phyloP scores from a whole-genome alignment of 148 eudicot species.

The Fagopyrum esculentum region DNA sequence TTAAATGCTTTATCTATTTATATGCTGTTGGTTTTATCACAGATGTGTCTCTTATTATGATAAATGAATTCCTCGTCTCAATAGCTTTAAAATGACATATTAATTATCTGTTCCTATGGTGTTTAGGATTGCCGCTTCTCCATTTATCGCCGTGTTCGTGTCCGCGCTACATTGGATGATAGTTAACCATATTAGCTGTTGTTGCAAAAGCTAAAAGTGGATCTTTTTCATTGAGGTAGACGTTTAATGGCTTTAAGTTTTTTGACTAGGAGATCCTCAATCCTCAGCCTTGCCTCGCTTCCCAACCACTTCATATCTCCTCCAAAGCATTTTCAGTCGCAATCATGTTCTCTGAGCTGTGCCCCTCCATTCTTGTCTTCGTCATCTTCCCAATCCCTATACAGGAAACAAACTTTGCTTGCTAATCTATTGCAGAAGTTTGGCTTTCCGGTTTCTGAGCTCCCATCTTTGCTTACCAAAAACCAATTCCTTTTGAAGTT shows the following conservation, averaged over 20 bases:
- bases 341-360: neutral
- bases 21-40: too few relatives aligned
- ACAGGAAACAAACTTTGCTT: slow-evolving; percentile 36
- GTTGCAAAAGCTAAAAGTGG: too few relatives aligned
- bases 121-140: too few relatives aligned
- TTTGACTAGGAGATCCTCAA: neutral
- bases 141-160: too few relatives aligned
- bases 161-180: too few relatives aligned
- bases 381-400: slow-evolving; percentile 20
- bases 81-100: too few relatives aligned
- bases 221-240: too few relatives aligned
- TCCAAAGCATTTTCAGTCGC: slow-evolving; percentile 1
- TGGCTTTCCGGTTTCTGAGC: slow-evolving; percentile 48
- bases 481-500: slow-evolving; percentile 43
- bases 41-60: too few relatives aligned
- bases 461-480: slow-evolving; percentile 36
- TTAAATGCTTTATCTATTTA: too few relatives aligned
- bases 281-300: neutral
- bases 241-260: neutral
- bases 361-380: neutral
- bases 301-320: neutral
- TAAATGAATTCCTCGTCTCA: too few relatives aligned
- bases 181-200: too few relatives aligned
- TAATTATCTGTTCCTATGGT: too few relatives aligned
- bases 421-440: slow-evolving; percentile 53